Evolutionary conservation across 495 filamentous ascomycete species (phyloP).

Genomic region (Neurospora sp.): DNA sequence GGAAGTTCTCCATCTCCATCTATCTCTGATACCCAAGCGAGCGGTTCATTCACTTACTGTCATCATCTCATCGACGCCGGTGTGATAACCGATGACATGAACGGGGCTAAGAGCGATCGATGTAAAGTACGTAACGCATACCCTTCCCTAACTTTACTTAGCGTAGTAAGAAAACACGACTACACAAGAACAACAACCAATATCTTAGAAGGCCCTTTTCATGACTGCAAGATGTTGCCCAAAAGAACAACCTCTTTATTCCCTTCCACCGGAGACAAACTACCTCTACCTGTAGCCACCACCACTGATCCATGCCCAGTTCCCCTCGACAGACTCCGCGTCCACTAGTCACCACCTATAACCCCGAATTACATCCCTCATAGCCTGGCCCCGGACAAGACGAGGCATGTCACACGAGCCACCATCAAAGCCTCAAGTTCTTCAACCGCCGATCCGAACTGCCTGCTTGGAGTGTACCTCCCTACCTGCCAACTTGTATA

Average conservation of each 20-base stretch:
- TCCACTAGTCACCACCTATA: not conserved
- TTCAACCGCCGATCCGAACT: not conserved
- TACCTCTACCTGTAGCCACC: not conserved
- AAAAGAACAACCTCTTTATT: not conserved
- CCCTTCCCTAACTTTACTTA: not conserved
- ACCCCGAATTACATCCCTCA: not conserved
- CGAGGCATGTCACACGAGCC: not conserved
- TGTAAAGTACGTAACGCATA: not conserved
- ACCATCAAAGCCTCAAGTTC: not conserved
- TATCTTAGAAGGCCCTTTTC: not conserved
- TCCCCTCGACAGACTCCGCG: not conserved
- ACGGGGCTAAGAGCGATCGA: not conserved
- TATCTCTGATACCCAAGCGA: not conserved
- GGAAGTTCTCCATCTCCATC: not conserved
- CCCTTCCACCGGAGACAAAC: not conserved
- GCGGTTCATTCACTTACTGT: not conserved
- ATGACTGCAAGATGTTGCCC: not conserved
- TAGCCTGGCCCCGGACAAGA: not conserved
- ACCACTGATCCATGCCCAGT: not conserved
- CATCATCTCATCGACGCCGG: not conserved
- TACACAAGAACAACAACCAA: not conserved
- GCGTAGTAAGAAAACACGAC: not conserved
- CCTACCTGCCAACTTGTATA: too few relatives aligned
- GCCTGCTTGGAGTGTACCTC: too few relatives aligned
- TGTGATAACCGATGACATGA: not conserved